Evolutionary conservation across 2,329 filamentous ascomycete genomes (phyloP), one percentile per base, ranked within the genome.

Genomic region (Akanthomyces dipterigenus): DNA sequence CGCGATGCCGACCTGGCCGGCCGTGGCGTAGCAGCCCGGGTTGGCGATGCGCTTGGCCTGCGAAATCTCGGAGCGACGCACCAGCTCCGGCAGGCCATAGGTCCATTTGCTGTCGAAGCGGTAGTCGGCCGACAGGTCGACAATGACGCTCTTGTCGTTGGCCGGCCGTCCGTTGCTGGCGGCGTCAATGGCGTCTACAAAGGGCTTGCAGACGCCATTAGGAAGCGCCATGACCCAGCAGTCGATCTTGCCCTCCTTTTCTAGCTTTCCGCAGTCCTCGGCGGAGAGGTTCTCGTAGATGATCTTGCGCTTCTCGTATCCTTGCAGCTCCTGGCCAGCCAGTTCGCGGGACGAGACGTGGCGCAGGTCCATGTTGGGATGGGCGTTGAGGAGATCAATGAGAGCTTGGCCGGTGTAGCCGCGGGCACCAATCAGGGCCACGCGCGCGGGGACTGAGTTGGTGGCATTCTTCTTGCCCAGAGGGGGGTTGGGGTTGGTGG

Each of bases 141-240:
- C 82, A 67, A 98, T 90, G 49, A 98, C 80, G 67, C 90, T 92
- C 65, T 84, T 83, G 69, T 82, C 78, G 62, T 72, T 68, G 9
- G 50, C 42, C 31, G 51, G 24, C 11, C 45, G 40, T 42, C 48
- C 49, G 42, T 20, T 49, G 34, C 50, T 49, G 16, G 59, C 57
- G 22, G 57, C 57, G 43, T 93, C 85, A 59, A 98, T 85, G 9
- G 93, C 93, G 65, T 98, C 91, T 8, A 98, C 89, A 67, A 89
- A 99, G 0, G 95, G 93, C 78, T 92, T 90, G 84, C 91, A 97
- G 55, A 97, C 91, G 64, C 91, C 91, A 70, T 98, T 99, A 48
- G 93, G 95, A 31, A 98, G 85, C 36, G 95, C 95, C 90, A 98
- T 95, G 49, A 98, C 90, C 93, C 93, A 98, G 77, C 90, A 95